Percentiles rank a stretch among this genome's conserved stretches.
Conservation (phyloP, 225 moss, liverwort and hornwort species). For the Marchantia polymorpha region DNA sequence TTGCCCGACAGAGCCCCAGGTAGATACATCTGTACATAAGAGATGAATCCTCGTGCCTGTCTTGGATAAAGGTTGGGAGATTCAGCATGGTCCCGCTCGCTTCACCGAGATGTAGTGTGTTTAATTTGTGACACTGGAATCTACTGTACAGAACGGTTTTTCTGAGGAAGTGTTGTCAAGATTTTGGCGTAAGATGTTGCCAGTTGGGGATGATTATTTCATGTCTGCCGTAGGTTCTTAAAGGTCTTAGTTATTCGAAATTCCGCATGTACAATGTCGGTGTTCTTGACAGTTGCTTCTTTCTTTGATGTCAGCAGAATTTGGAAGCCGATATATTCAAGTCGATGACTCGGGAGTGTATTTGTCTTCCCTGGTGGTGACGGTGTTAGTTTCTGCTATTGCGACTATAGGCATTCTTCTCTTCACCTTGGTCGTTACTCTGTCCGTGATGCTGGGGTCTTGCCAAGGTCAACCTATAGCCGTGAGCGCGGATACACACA, state of each 20-base stretch:
- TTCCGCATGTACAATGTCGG: background rate
- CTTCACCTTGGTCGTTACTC: slow-evolving; percentile 67
- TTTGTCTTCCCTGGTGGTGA: slow-evolving; percentile 70
- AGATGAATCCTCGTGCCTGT: background rate
- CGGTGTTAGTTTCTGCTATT: slow-evolving; percentile 56
- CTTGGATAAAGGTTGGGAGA: background rate
- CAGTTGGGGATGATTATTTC: background rate
- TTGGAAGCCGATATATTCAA: slow-evolving; percentile 72
- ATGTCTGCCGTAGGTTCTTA: background rate
- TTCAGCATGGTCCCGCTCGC: too few relatives aligned
- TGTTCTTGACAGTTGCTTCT: background rate
- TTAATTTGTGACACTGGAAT: too few relatives aligned
- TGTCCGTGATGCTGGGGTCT: slow-evolving; percentile 70
- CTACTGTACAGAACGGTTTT: too few relatives aligned
- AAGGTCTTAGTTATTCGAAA: background rate
- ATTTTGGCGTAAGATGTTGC: background rate
- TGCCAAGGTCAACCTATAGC: slow-evolving; percentile 60
- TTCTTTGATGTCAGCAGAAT: slow-evolving; percentile 19
- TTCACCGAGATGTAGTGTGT: too few relatives aligned
- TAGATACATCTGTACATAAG: background rate
- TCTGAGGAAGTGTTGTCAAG: background rate
- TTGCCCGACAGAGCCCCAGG: background rate
- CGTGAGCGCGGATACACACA: background rate
- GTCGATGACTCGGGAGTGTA: slow-evolving; percentile 76
- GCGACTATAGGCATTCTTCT: slow-evolving; percentile 80